Base-by-base conservation (phyloP, 176 grass and related monocot species). In the Paspalum vaginatum region DNA sequence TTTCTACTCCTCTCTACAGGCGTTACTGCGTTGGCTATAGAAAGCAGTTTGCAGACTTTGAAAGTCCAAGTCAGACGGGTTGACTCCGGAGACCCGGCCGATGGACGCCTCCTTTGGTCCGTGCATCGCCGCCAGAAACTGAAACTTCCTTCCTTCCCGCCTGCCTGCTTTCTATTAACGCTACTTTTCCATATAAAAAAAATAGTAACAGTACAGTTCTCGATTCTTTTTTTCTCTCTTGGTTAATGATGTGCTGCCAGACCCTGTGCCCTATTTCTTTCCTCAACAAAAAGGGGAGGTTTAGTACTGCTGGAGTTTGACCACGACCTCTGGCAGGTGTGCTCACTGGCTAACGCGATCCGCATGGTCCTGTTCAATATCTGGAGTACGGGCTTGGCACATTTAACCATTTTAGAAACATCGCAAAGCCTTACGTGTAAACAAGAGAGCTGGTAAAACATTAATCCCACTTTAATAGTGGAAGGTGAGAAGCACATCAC, bases 1-100 rank as follows among this genome's bases (percentile, higher is more conserved):
- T 58, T 70, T 48, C 39, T 38, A 57, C 57, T 21, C 32, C 32
- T 32, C 32, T 32, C 32, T 32, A 32, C 32, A 32, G 32, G 32
- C 40, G 45, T 8, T 50, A 65, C n/a, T n/a, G 22, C 8, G n/a
- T n/a, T n/a, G n/a, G n/a, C n/a, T n/a, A n/a, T 11, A 32, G 9
- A 2, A 78, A 24, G 66, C 20, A 18, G 27, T n/a, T 56, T 64
- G 86, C 74, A 9, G 60, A 42, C 48, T 84, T 79, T 74, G 21
- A 45, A 79, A 79, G 75, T 84, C 81, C 63, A 53, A 59, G 63
- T 50, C 45, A 11, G 74, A 79, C 61, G 9, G 15, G 67, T 82
- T 81, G 65, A 71, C 74, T 14, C 1, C 14, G 60, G 25, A 21
- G 76, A 78, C 42, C 27, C 27, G 32, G 27, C 16, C 14, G 20